Conservation (phyloP, 2,329 filamentous ascomycete species). For the Sphaerostilbella broomeana region DNA sequence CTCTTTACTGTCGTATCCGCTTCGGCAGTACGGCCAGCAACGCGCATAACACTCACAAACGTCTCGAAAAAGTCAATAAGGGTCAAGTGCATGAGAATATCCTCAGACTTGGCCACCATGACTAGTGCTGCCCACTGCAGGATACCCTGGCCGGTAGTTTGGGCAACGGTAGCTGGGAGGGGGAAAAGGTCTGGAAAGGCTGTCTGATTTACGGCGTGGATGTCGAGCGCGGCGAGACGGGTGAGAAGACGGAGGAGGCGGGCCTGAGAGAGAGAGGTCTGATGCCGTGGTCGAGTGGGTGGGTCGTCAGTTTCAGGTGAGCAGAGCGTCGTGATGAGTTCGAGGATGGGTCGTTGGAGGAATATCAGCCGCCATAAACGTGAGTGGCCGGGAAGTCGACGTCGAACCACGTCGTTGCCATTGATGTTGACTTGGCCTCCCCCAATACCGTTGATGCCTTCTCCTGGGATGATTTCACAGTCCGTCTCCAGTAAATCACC, state of each 20-base stretch:
- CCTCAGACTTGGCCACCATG: slow-evolving; percentile 47
- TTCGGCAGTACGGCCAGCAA: slow-evolving; percentile 30
- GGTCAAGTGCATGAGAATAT: slow-evolving; percentile 44
- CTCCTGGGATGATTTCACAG: slow-evolving; percentile 34
- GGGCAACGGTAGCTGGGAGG: slow-evolving; percentile 16
- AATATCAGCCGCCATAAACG: slow-evolving; percentile 50
- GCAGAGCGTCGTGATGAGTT: slow-evolving; percentile 34
- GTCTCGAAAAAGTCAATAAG: slow-evolving; percentile 49
- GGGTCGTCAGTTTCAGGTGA: slow-evolving; percentile 23
- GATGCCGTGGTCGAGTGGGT: slow-evolving; percentile 25
- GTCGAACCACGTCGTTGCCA: slow-evolving; percentile 31
- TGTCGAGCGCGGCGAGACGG: slow-evolving; percentile 41
- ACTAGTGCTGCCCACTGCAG: slow-evolving; percentile 45
- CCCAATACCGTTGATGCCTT: slow-evolving; percentile 18
- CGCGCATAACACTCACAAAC: slow-evolving; percentile 41
- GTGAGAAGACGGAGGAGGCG: slow-evolving; percentile 47
- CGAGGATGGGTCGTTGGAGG: slow-evolving; percentile 37
- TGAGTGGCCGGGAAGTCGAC: slow-evolving; percentile 41
- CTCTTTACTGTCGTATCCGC: slow-evolving; percentile 32
- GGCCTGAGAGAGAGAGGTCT: slow-evolving; percentile 45
- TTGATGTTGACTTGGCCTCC: slow-evolving; percentile 18
- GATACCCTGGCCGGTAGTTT: slow-evolving; percentile 31
- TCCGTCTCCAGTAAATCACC: slow-evolving; percentile 51
- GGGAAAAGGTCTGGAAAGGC: slow-evolving; percentile 30
- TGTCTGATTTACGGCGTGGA: slow-evolving; percentile 33